Conservation (phyloP, 225 moss, liverwort and hornwort genomes). For the Bryoerythrophyllum caledonicum region DNA sequence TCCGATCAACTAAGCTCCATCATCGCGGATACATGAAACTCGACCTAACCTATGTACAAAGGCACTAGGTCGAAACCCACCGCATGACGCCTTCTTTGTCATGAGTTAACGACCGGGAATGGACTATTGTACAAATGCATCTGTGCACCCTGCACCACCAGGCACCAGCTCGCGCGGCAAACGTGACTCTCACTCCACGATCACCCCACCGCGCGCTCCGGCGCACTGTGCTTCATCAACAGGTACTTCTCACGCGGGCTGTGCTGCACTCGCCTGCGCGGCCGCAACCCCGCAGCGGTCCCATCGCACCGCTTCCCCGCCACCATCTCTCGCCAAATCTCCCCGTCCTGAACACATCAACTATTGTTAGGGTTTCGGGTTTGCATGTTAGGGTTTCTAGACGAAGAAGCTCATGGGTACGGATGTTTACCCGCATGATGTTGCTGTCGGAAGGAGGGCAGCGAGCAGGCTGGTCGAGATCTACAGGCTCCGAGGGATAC, state of each 20-base stretch:
- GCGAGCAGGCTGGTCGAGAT: slow-evolving; percentile 34
- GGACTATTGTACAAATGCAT: slow-evolving; percentile 66
- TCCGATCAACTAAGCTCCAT: not conserved
- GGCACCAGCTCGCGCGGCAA: slow-evolving; percentile 24
- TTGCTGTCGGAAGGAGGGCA: slow-evolving; percentile 47
- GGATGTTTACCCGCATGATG: slow-evolving; percentile 39
- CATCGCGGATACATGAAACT: not conserved
- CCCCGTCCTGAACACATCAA: slow-evolving; percentile 30
- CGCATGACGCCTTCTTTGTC: too few species aligned
- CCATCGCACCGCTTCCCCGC: slow-evolving; percentile 14
- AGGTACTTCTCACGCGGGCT: slow-evolving; percentile 45
- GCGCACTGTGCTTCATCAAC: slow-evolving; percentile 35
- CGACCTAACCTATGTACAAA: slow-evolving; percentile 42
- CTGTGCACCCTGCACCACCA: slow-evolving; percentile 56
- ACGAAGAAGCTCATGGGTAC: not conserved
- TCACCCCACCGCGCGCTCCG: slow-evolving; percentile 37
- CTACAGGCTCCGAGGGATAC: slow-evolving; percentile 45
- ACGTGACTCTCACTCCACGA: not conserved
- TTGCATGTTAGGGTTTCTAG: not conserved
- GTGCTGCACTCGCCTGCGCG: slow-evolving; percentile 33
- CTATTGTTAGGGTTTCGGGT: too few species aligned
- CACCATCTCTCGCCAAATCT: slow-evolving; percentile 48
- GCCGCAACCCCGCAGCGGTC: not conserved
- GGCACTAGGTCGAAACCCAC: slow-evolving; percentile 30
- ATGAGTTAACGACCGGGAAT: slow-evolving; percentile 26